phyloP scores from a whole-genome alignment of 345 rosid genomes.

The Lumnitzera littorea region DNA sequence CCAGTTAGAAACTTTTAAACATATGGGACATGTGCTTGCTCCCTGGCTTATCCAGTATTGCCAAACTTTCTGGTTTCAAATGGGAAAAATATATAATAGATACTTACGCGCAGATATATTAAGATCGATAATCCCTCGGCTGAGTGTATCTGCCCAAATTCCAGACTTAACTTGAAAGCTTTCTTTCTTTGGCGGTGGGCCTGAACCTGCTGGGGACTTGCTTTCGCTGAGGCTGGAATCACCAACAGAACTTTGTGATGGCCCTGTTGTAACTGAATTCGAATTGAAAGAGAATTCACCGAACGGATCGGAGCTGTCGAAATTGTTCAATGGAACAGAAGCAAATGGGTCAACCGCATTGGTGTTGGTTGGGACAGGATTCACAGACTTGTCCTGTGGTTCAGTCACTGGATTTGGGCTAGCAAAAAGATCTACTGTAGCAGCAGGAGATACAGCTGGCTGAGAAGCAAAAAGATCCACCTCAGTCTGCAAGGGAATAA shows the following conservation, averaged over 20 bases:
- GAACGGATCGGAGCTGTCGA: conserved; percentile 81
- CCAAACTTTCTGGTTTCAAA: too few relatives aligned
- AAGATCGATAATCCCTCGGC: conserved; percentile 96
- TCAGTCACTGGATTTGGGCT: conserved; percentile 40
- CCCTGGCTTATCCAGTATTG: too few relatives aligned
- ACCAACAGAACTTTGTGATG: conserved; percentile 30
- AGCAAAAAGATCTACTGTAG: conserved; percentile 58
- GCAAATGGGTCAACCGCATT: conserved; percentile 75
- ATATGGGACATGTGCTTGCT: too few relatives aligned
- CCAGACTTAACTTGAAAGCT: conserved; percentile 83
- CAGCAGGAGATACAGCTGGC: conserved; percentile 34
- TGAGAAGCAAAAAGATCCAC: conserved; percentile 51
- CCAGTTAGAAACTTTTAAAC: too few relatives aligned
- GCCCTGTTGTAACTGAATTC: conserved; percentile 38
- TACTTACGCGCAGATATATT: conserved; percentile 95
- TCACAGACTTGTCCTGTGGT: conserved; percentile 39
- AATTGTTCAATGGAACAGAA: conserved; percentile 63
- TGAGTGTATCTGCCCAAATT: conserved; percentile 95
- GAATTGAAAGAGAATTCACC: conserved; percentile 55
- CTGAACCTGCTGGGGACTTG: conserved; percentile 33
- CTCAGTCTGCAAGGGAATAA: conserved; percentile 28
- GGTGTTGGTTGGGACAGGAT: conserved; percentile 25
- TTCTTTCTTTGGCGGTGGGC: conserved; percentile 47
- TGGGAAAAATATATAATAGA: not conserved
- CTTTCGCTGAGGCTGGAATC: conserved; percentile 30